Percentiles rank a stretch among this genome's conserved stretches.
These are phyloP conservation scores for Lecanicillium sp. DNA, from an alignment of 2,329 filamentous ascomycete genomes.

Conservation along the genomic window DNA sequence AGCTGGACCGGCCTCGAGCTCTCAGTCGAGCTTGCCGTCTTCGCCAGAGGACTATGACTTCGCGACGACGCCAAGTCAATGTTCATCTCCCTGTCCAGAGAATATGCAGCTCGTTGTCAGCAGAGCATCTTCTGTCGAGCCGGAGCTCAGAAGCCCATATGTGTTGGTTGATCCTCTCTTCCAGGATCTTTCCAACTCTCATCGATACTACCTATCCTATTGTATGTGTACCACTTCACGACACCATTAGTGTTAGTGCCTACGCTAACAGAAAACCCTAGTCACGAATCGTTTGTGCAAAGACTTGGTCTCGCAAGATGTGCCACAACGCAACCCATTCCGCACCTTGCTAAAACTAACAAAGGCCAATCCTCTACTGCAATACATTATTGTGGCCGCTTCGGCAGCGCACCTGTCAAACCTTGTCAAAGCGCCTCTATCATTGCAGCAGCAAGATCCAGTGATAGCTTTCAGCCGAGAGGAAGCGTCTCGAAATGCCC, in stretches of 20 bases:
- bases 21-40: neutral
- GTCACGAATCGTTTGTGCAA: slow-evolving; percentile 41
- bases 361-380: slow-evolving; percentile 30
- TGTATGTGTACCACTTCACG: slow-evolving; percentile 19
- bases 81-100: neutral
- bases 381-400: slow-evolving; percentile 38
- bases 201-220: slow-evolving; percentile 32
- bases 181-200: slow-evolving; percentile 44
- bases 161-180: slow-evolving; percentile 33
- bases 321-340: slow-evolving; percentile 36
- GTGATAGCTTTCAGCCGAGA: slow-evolving; percentile 9
- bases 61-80: neutral
- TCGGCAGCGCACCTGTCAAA: slow-evolving; percentile 41
- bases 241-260: slow-evolving; percentile 1
- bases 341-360: slow-evolving; percentile 34
- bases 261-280: slow-evolving; percentile 15
- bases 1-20: neutral
- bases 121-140: slow-evolving; percentile 12
- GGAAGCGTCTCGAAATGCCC: slow-evolving; percentile 18
- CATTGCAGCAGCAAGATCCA: slow-evolving; percentile 10
- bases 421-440: slow-evolving; percentile 24
- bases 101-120: slow-evolving; percentile 20
- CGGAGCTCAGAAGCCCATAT: slow-evolving; percentile 23
- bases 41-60: too few relatives aligned
- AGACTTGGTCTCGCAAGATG: slow-evolving; percentile 41